Percentiles rank a stretch among this genome's conserved stretches.
Evolutionary conservation across 208 protist species (phyloP).

Genomic region (Crithidia acanthocephali): DNA sequence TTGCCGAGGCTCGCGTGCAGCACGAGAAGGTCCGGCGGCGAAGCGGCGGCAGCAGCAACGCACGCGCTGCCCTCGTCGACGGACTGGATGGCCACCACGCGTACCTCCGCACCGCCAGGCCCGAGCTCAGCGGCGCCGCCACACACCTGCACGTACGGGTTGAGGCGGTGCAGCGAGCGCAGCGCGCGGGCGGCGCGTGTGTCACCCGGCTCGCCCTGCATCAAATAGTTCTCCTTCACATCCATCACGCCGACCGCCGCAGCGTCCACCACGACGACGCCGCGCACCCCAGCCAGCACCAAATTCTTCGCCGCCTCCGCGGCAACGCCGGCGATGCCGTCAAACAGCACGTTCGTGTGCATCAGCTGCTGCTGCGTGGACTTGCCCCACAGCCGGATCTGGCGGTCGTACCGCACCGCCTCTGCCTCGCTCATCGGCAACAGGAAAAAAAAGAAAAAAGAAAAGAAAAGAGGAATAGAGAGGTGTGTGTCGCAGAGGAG

Average conservation of each 20-base stretch:
- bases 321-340: conserved; percentile 57
- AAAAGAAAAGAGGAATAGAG: background rate
- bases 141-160: conserved; percentile 47
- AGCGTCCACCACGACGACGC: conserved; percentile 53
- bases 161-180: conserved; percentile 40
- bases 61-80: conserved; percentile 24
- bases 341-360: conserved; percentile 57
- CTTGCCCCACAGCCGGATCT: conserved; percentile 94
- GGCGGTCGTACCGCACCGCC: conserved; percentile 91
- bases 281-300: conserved; percentile 87
- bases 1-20: conserved; percentile 17
- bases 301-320: conserved; percentile 93
- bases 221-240: conserved; percentile 55
- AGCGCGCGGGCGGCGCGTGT: conserved; percentile 32
- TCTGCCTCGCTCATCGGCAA: conserved; percentile 55
- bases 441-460: background rate
- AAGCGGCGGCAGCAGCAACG: conserved; percentile 1
- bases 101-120: conserved; percentile 4
- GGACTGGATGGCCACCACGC: conserved; percentile 19
- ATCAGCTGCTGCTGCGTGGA: conserved; percentile 88
- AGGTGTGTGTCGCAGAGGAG: background rate
- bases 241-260: conserved; percentile 32
- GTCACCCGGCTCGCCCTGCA: conserved; percentile 43
- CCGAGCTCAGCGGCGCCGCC: conserved; percentile 10
- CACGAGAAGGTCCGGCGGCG: conserved; percentile 20